Base-by-base conservation (phyloP, 2,329 filamentous ascomycete genomes). In the Aspergillus tubingensis region DNA sequence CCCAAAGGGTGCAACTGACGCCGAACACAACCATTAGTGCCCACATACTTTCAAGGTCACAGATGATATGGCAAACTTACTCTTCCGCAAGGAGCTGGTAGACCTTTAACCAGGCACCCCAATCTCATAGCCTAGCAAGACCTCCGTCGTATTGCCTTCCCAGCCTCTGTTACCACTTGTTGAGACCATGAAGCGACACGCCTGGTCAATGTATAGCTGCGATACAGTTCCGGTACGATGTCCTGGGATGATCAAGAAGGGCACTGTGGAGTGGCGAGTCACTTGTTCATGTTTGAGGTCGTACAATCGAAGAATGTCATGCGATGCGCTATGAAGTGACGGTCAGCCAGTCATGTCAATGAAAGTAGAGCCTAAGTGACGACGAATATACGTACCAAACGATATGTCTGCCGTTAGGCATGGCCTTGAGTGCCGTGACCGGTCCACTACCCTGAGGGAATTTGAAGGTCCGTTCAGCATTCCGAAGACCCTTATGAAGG, bases 191-290 rank as follows among this genome's bases (percentile, higher is more conserved):
- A 93, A 98, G 17, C 88, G 85, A 73, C 91, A 94, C 0, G 91
- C 91, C 4, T 91, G 91, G 74, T 99, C 95, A 50, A 97, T 83
- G 70, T 94, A 95, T 8, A 98, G 79, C 62, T 90, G 88, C 0
- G 90, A 91, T 44, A 97, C 94, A 44, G 96, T 91, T 48, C 94
- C 94, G 0, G 93, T 93, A 15, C 92, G 82, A 71, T 90, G 95
- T 0, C 95, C 95, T 0, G 95, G 95, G 23, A 99, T 89, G 66
- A 99, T 97, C n/a, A 96, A 84, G 76, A 98, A 99, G 0, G 95
- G 95, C 0, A 96, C 92, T 0, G 89, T 88, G 0, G 91, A 91
- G 72, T 92, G 89, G 70, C 88, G 91, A 41, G 84, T 81, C 1
- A 83, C 78, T 23, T 85, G 82, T 32, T 86, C 84, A 54, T 90